Conservation (phyloP, 2,329 filamentous ascomycete genomes). For the Fusarium oligoseptatum region DNA sequence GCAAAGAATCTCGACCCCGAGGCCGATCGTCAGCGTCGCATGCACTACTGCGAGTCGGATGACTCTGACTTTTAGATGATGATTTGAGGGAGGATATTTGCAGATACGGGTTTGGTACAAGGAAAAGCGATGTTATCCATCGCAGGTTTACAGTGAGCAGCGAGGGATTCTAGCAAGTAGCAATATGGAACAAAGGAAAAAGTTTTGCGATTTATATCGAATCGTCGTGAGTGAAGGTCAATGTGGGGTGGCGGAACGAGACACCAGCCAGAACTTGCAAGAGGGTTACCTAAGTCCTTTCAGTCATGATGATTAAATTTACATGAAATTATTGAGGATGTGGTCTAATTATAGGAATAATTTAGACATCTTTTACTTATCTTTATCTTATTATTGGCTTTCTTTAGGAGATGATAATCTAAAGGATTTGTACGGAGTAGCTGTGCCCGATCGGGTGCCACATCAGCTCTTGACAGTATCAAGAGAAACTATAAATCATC, state of each 20-base stretch:
- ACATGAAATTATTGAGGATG: neutral
- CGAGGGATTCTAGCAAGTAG: neutral
- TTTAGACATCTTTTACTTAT: neutral
- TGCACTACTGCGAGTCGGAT: slow-evolving; percentile 42
- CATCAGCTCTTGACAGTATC: neutral
- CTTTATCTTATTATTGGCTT: neutral
- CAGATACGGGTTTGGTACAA: neutral
- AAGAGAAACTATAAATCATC: neutral
- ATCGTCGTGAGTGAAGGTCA: neutral
- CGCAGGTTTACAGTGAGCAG: neutral
- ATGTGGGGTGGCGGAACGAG: neutral
- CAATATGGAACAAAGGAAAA: neutral
- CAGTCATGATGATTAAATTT: neutral
- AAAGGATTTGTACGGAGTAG: neutral
- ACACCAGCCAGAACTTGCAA: neutral
- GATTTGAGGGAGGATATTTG: neutral
- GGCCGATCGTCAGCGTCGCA: slow-evolving; percentile 32
- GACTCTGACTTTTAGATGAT: slow-evolving; percentile 35
- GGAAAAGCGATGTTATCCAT: neutral
- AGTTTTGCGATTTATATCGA: neutral
- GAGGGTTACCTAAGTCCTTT: neutral
- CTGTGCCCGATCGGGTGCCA: too few species aligned
- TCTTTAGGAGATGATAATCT: neutral
- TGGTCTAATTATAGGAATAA: neutral
- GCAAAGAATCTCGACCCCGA: slow-evolving; percentile 26